Evolutionary conservation across 2,329 filamentous ascomycete species (phyloP).

Genomic region (Chrysoporthe puriensis): DNA sequence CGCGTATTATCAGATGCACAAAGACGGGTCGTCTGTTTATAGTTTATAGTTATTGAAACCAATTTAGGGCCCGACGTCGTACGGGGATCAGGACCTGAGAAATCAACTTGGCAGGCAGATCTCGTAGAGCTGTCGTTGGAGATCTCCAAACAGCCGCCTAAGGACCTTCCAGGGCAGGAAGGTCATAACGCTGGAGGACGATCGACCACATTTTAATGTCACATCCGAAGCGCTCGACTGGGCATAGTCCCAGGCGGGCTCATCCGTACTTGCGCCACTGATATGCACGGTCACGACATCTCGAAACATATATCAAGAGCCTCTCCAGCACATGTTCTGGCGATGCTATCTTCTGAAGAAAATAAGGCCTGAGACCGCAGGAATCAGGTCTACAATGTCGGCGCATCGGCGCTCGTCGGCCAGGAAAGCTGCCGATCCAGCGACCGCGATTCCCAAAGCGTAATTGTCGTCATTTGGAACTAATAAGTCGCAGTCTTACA

Average conservation of each 20-base stretch:
- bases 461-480: conserved; percentile 20
- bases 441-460: conserved; percentile 17
- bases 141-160: conserved; percentile 15
- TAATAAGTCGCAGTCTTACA: conserved; percentile 17
- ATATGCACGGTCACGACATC: conserved; percentile 20
- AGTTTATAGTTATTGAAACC: background rate
- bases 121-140: conserved; percentile 3
- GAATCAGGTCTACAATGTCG: conserved; percentile 16
- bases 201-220: conserved; percentile 16
- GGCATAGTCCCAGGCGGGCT: conserved; percentile 10
- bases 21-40: background rate
- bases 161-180: conserved; percentile 25
- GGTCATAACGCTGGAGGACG: conserved; percentile 8
- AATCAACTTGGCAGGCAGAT: background rate
- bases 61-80: background rate
- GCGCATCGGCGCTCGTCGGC: conserved; percentile 18
- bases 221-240: conserved; percentile 17
- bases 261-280: conserved; percentile 19
- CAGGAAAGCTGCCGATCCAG: conserved; percentile 16
- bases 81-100: background rate
- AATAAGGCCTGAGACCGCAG: background rate
- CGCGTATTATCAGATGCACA: background rate
- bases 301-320: background rate
- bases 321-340: background rate
- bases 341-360: background rate